Conservation (phyloP, 306 rosid species). For the Psophocarpus tetragonolobus region DNA sequence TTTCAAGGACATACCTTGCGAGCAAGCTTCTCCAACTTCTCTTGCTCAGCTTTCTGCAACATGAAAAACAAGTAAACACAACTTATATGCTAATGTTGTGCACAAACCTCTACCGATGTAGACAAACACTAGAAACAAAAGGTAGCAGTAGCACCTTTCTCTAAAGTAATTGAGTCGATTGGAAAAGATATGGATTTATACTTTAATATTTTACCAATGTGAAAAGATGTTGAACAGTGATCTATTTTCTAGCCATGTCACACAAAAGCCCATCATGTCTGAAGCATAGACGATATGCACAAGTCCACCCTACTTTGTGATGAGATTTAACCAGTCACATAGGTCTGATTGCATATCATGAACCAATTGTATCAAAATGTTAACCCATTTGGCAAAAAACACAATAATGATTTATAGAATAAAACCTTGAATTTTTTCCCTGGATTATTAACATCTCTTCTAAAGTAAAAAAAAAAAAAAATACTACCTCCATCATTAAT, state of each 20-base stretch:
- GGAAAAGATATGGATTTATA: not conserved
- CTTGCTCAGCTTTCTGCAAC: conserved; percentile 70
- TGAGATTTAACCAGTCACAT: not conserved
- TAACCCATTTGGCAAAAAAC: not conserved
- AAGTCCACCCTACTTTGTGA: not conserved
- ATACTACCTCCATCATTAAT: too few relatives aligned
- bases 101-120: not conserved
- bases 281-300: not conserved
- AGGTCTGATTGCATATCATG: not conserved
- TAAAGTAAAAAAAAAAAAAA: too few relatives aligned
- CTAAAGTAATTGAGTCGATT: not conserved
- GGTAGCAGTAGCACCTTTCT: not conserved
- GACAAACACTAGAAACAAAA: not conserved
- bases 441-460: too few relatives aligned
- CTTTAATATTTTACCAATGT: not conserved
- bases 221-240: conserved; percentile 1
- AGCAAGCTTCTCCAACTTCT: conserved; percentile 76
- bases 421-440: too few relatives aligned
- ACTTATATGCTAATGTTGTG: not conserved
- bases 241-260: not conserved
- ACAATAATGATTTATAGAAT: not conserved
- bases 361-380: not conserved
- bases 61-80: conserved; percentile 23
- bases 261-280: not conserved
- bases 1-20: conserved; percentile 58